Conservation (phyloP, 2,329 filamentous ascomycete species). For the Aspergillaceae sp. region DNA sequence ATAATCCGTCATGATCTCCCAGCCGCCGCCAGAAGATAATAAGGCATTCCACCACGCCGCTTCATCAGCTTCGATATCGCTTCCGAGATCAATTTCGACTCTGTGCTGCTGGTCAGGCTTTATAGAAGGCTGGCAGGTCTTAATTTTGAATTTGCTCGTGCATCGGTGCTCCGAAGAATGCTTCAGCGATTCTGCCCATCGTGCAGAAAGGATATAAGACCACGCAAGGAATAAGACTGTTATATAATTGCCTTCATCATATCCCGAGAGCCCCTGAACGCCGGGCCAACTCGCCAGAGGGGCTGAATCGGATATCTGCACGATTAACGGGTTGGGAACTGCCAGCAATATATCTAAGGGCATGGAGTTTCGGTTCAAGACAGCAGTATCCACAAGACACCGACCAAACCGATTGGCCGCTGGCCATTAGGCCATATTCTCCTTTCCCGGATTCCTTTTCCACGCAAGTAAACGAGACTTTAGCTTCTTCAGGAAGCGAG, state of each 20-base stretch:
- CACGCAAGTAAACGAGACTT: constrained; percentile 10
- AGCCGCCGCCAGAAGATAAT: constrained; percentile 7
- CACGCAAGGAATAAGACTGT: constrained; percentile 15
- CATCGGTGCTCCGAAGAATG: constrained; percentile 12
- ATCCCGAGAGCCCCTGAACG: constrained; percentile 9
- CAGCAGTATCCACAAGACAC: constrained; percentile 10
- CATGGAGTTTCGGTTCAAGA: constrained; percentile 8
- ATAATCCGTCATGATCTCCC: constrained; percentile 11
- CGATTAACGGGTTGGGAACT: constrained; percentile 4
- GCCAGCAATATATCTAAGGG: constrained; percentile 8
- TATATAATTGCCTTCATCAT: constrained; percentile 16
- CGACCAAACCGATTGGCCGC: constrained; percentile 13
- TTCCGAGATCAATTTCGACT: constrained; percentile 8
- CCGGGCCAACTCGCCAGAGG: constrained; percentile 12
- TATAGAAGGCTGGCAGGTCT: not conserved
- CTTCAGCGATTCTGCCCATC: constrained; percentile 15
- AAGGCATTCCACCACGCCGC: constrained; percentile 9
- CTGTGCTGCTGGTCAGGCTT: constrained; percentile 1
- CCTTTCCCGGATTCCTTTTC: constrained; percentile 5
- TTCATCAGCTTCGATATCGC: constrained; percentile 9
- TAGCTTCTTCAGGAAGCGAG: constrained; percentile 3
- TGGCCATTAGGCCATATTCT: constrained; percentile 8
- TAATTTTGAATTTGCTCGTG: constrained; percentile 3
- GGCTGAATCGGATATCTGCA: constrained; percentile 10
- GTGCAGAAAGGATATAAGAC: constrained; percentile 17